These are phyloP conservation scores for Thermothielavioides terrestris DNA, from an alignment of 495 filamentous ascomycete species.

Conservation along the genomic window DNA sequence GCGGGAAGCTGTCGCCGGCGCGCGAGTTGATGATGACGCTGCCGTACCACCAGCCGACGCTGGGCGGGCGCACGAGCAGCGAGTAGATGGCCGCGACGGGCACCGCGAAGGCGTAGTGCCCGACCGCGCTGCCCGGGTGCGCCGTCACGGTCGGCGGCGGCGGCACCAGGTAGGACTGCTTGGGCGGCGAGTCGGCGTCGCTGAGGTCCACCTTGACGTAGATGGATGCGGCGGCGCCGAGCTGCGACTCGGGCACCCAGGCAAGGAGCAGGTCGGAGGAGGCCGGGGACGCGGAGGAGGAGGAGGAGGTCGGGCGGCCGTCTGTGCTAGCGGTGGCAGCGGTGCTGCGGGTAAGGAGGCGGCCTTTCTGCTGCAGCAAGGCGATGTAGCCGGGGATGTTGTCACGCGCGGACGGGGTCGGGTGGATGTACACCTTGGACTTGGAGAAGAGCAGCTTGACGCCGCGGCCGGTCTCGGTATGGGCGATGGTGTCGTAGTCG, in stretches of 20 bases:
- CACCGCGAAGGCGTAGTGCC: conserved; percentile 85
- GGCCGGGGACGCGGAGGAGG: conserved; percentile 31
- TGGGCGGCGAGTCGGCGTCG: conserved; percentile 70
- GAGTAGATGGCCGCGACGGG: conserved; percentile 87
- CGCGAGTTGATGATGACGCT: conserved; percentile 86
- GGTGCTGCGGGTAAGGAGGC: conserved; percentile 17
- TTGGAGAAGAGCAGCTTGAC: conserved; percentile 96
- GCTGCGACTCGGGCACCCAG: conserved; percentile 86
- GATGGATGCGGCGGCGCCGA: conserved; percentile 76
- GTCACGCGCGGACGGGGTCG: conserved; percentile 84
- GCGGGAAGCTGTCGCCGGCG: conserved; percentile 84
- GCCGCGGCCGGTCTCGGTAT: conserved; percentile 66
- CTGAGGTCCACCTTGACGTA: conserved; percentile 93
- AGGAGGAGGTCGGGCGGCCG: conserved; percentile 43
- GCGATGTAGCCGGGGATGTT: conserved; percentile 96
- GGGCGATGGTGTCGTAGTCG: conserved; percentile 92
- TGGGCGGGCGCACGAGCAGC: conserved; percentile 82
- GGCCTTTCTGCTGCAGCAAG: conserved; percentile 79
- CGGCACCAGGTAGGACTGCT: conserved; percentile 83
- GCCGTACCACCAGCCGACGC: conserved; percentile 96
- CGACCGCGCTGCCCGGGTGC: conserved; percentile 53
- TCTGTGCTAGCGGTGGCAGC: background rate
- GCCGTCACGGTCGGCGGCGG: conserved; percentile 77
- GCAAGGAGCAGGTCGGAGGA: conserved; percentile 73
- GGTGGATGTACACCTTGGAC: conserved; percentile 99